Base-by-base conservation (phyloP, 495 filamentous ascomycete genomes). In the Penicillium steckii region DNA sequence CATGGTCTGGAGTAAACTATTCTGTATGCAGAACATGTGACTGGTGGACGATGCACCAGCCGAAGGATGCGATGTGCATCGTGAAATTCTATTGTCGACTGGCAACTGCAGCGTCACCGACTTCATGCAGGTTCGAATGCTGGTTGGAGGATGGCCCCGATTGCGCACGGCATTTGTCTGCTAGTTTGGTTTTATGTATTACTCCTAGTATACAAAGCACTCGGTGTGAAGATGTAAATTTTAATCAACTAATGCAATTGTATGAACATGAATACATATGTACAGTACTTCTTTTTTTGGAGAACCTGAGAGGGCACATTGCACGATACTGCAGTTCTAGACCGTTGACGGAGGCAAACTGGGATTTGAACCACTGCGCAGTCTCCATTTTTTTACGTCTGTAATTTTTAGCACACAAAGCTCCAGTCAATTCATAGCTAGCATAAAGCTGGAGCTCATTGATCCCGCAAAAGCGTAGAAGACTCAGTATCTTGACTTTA, bases 81-180 rank as follows among this genome's bases (percentile, higher is more conserved):
- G 32, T 44, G 30, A 44, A 33, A 56, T 60, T 60, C 17, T 24
- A 17, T 50, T 50, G 12, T 44, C 38, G 57, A 50, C 57, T 53
- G 50, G 52, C 46, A 55, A 56, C 53, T 64, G 63, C 63, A 66
- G 60, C 48, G 57, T 62, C 56, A 62, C 60, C 32, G 15, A 53
- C 50, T 48, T 18, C 21, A 33, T 27, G 55, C 46, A 55, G 46
- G 8, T 47, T 35, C 32, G n/a, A 12, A 15, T 35, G 9, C 7
- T 35, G 32, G 32, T 35, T 35, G 32, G 32, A 35, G n/a, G 32
- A 35, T 15, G 32, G 32, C 9, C 9, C n/a, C 27, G 17, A 35
- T 41, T 30, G 41, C 26, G 21, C 37, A 18, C 27, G 40, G 49
- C 41, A 48, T 48, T 46, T 18, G 30, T 17, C 26, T 48, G 44